phyloP scores from a whole-genome alignment of 148 eudicot genomes.

The Rhododendron molle region DNA sequence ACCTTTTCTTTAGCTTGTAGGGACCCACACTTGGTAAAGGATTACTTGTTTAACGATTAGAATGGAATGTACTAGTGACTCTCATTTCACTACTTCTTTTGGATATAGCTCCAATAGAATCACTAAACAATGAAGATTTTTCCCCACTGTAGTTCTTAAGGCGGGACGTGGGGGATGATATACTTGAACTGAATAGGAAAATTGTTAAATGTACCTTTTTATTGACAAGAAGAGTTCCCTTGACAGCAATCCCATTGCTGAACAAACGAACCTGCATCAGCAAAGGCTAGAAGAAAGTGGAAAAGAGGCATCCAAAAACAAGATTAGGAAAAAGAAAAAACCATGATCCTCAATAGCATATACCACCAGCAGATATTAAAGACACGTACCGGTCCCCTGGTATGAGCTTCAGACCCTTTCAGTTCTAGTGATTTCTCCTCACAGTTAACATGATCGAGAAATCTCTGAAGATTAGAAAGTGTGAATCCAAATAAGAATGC shows the following conservation, averaged over 20 bases:
- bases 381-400: conserved; percentile 43
- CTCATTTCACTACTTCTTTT: background rate
- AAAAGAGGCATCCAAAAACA: conserved; percentile 14
- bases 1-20: no score
- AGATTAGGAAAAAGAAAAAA: conserved; percentile 1
- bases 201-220: conserved; percentile 39
- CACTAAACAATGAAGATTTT: background rate
- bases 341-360: background rate
- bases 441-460: conserved; percentile 16
- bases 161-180: background rate
- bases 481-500: background rate
- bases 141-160: background rate
- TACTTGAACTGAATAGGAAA: background rate
- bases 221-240: conserved; percentile 89
- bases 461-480: conserved; percentile 16
- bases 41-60: background rate
- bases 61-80: background rate
- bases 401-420: conserved; percentile 18
- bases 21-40: no score
- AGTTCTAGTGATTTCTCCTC: conserved; percentile 13
- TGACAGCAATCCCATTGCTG: conserved; percentile 64
- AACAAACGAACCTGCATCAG: conserved; percentile 84
- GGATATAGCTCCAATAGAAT: background rate
- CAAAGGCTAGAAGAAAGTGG: conserved; percentile 52
- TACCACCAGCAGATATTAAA: background rate